Evolutionary conservation across 805 yeast genomes (phyloP).

Genomic region (Brettanomyces bruxellensis): DNA sequence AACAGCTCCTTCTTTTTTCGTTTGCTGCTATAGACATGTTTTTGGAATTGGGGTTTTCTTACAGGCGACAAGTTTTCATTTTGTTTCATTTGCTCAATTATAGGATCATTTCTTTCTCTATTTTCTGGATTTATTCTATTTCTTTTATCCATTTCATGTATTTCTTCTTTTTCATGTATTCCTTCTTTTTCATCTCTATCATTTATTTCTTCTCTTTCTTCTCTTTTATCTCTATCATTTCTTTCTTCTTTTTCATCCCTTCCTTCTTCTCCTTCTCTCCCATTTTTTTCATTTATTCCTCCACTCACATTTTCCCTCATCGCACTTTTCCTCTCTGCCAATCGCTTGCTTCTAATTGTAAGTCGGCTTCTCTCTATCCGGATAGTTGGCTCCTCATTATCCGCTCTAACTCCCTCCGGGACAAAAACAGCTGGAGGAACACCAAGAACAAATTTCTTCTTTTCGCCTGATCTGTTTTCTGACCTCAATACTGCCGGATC

Average conservation of each 20-base stretch:
- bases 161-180: too few species aligned
- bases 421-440: conserved; percentile 15
- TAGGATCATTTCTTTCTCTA: too few species aligned
- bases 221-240: background rate
- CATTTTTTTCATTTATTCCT: background rate
- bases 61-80: too few species aligned
- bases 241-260: background rate
- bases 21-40: too few species aligned
- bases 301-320: background rate
- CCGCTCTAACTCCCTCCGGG: conserved; percentile 9
- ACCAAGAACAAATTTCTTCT: conserved; percentile 6
- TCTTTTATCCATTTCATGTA: too few species aligned
- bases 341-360: background rate
- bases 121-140: too few species aligned
- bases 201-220: background rate
- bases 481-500: too few species aligned
- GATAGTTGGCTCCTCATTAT: conserved; percentile 23
- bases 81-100: too few species aligned
- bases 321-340: background rate
- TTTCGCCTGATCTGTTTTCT: background rate
- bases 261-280: background rate
- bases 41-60: too few species aligned
- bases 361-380: conserved; percentile 12
- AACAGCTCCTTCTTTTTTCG: background rate
- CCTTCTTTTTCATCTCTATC: background rate